A percentile compares a stretch with the other conserved stretches of the same genome.
phyloP scores from a whole-genome alignment of 768 basidiomycete genomes.

The Stropharia rugosoannulata region DNA sequence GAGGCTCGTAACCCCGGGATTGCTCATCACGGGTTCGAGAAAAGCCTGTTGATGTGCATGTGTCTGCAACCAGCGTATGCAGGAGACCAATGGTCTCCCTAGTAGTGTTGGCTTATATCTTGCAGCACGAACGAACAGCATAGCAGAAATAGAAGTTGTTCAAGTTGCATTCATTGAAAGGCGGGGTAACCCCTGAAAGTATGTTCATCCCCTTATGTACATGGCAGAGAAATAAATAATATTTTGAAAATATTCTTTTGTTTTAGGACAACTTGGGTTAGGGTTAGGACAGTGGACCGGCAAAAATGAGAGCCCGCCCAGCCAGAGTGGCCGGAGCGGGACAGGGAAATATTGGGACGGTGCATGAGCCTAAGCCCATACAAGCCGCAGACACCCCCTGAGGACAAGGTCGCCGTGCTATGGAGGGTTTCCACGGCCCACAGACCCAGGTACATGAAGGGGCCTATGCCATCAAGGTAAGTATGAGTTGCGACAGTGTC shows the following conservation, averaged over 20 bases:
- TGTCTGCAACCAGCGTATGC: conserved; percentile 19
- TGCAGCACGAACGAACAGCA: not conserved
- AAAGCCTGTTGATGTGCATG: conserved; percentile 32
- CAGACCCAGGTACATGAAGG: conserved; percentile 56
- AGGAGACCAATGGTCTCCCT: not conserved
- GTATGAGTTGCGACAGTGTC: conserved; percentile 37
- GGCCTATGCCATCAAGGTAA: conserved; percentile 65
- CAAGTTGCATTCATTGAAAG: too few relatives aligned
- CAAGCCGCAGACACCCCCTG: conserved; percentile 59
- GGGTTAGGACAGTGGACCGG: conserved; percentile 35
- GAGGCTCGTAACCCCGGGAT: conserved; percentile 69
- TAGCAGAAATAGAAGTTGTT: not conserved
- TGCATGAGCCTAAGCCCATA: conserved; percentile 78
- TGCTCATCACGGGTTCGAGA: conserved; percentile 49
- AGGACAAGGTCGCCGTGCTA: conserved; percentile 76
- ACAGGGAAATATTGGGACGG: conserved; percentile 81
- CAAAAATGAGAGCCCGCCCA: conserved; percentile 49
- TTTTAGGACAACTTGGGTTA: conserved; percentile 38
- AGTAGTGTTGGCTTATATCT: not conserved
- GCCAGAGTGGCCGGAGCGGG: conserved; percentile 67
- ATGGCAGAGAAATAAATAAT: not conserved
- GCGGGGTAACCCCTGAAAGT: not conserved
- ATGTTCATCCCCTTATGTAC: not conserved
- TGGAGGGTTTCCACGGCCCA: conserved; percentile 58
- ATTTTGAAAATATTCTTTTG: not conserved